Conservation (phyloP, 1,284 basidiomycete species). For the Amylostereum areolatum region DNA sequence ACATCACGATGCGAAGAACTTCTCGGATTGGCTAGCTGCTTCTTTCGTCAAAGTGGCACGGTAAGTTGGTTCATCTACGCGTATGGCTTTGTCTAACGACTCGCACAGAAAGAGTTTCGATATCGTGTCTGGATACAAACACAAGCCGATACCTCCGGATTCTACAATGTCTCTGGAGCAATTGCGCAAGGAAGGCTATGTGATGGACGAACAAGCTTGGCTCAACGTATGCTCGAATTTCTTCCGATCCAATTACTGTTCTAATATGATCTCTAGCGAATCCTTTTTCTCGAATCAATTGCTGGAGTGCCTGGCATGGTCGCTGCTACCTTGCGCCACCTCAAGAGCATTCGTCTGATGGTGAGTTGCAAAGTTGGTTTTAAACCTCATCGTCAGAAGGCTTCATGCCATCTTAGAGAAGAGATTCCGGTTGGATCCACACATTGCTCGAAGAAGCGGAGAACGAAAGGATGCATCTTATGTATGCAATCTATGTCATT, state of each 20-base stretch:
- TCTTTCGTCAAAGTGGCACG: conserved; percentile 55
- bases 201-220: conserved; percentile 76
- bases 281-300: conserved; percentile 85
- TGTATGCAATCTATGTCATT: conserved; percentile 37
- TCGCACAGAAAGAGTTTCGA: conserved; percentile 60
- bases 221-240: conserved; percentile 44
- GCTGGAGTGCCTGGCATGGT: conserved; percentile 96
- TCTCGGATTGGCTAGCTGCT: conserved; percentile 70
- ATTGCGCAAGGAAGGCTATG: conserved; percentile 65
- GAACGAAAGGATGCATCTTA: conserved; percentile 93
- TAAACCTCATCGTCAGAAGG: conserved; percentile 5
- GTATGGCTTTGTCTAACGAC: conserved; percentile 1
- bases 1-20: conserved; percentile 56
- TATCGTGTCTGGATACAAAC: conserved; percentile 75
- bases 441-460: conserved; percentile 91
- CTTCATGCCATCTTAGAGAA: conserved; percentile 43
- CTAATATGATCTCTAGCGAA: conserved; percentile 42
- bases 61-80: conserved; percentile 21
- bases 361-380: conserved; percentile 29
- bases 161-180: conserved; percentile 62
- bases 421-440: conserved; percentile 85
- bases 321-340: conserved; percentile 80
- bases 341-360: conserved; percentile 80
- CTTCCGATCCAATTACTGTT: conserved; percentile 4
- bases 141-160: conserved; percentile 56